Evolutionary conservation across 805 yeast species (phyloP).

Genomic region (Metschnikowia noctiluminum): DNA sequence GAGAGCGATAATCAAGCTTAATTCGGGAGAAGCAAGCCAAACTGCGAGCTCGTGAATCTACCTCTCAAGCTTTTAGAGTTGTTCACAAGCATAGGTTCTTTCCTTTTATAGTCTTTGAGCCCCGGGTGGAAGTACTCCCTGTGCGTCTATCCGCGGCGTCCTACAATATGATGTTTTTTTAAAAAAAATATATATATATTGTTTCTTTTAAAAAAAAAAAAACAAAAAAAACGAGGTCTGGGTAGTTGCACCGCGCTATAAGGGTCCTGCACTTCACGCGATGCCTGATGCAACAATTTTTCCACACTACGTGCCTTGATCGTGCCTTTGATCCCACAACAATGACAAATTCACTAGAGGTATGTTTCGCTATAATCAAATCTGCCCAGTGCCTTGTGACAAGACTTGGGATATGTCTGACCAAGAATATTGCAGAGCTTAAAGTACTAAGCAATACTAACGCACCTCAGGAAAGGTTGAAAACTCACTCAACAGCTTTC

Average conservation of each 20-base stretch:
- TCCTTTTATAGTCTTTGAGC: too few relatives aligned
- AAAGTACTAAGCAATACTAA: slow-evolving; percentile 18
- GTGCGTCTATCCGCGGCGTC: too few relatives aligned
- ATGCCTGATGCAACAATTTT: slow-evolving; percentile 17
- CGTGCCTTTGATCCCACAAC: slow-evolving; percentile 9
- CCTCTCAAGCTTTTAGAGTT: too few relatives aligned
- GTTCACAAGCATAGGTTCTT: too few relatives aligned
- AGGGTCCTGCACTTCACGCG: slow-evolving; percentile 19
- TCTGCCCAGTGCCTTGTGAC: background rate
- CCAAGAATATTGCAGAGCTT: background rate
- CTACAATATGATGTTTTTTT: too few relatives aligned
- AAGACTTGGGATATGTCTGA: background rate
- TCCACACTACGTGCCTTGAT: slow-evolving; percentile 1
- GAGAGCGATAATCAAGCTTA: too few relatives aligned
- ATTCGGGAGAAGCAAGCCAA: too few relatives aligned
- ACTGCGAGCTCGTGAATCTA: too few relatives aligned
- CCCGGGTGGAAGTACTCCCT: too few relatives aligned
- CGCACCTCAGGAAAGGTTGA: slow-evolving; percentile 59
- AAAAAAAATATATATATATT: too few relatives aligned
- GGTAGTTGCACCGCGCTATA: background rate
- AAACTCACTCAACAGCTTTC: slow-evolving; percentile 77
- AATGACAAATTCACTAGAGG: slow-evolving; percentile 61
- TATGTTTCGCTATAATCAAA: slow-evolving; percentile 28
- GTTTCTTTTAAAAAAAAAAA: too few relatives aligned
- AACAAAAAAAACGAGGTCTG: too few relatives aligned